Conservation (phyloP, 306 rosid genomes). For the Rosa multiflora region DNA sequence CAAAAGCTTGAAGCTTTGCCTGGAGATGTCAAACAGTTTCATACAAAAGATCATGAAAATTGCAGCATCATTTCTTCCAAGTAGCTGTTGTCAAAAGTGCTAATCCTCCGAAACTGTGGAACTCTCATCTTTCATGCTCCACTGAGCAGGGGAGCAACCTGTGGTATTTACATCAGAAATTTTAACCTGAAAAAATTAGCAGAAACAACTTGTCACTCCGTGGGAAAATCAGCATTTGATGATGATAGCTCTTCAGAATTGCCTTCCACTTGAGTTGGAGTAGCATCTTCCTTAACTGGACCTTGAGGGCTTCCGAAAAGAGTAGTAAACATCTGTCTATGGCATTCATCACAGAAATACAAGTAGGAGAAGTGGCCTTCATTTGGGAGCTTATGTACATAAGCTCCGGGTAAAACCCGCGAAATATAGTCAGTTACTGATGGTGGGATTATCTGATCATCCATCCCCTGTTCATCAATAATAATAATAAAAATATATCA, state of each 20-base stretch:
- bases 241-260: constrained; percentile 23
- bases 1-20: not conserved
- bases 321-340: constrained; percentile 61
- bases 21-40: not conserved
- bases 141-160: constrained; percentile 39
- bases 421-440: constrained; percentile 61
- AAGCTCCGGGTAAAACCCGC: constrained; percentile 72
- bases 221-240: constrained; percentile 28
- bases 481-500: constrained; percentile 13
- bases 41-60: not conserved
- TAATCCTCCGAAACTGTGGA: constrained; percentile 30
- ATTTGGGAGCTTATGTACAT: constrained; percentile 72
- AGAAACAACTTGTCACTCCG: constrained; percentile 30
- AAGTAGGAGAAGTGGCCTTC: constrained; percentile 92
- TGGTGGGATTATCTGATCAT: constrained; percentile 75
- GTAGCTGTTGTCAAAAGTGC: constrained; percentile 30
- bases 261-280: constrained; percentile 36
- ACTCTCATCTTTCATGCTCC: constrained; percentile 39
- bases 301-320: constrained; percentile 84
- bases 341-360: constrained; percentile 85
- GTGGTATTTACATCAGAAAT: constrained; percentile 60
- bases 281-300: constrained; percentile 31
- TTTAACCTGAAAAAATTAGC: constrained; percentile 13
- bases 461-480: constrained; percentile 69
- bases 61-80: constrained; percentile 7